Base-by-base conservation (phyloP, 176 grass and related monocot species). In the Eleusine indica region DNA sequence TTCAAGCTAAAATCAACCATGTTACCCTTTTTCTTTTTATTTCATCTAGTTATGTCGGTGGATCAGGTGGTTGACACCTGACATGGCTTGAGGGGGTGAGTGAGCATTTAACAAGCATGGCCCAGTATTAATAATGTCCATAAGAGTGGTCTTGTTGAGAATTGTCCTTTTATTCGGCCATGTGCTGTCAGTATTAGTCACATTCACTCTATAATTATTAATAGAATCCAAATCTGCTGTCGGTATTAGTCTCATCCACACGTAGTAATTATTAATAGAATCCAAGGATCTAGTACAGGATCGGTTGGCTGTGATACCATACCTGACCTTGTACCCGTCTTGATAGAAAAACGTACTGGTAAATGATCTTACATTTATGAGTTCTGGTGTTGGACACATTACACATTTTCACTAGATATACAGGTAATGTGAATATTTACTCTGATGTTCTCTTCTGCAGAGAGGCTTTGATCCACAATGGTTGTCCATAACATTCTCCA, bases 401-500 rank as follows among this genome's bases (percentile, higher is more conserved):
- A 5, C n/a, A 71, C 7, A 58, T 17, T 66, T 66, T 85, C 29
- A 6, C 60, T 42, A 25, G 5, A 60, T 70, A 12, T 60, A 60
- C 30, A 35, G 15, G 14, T 60, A 53, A 6, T 86, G 39, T 32
- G 13, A 51, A 86, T 77, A 61, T 90, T 78, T 62, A 69, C 60
- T 74, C 28, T 80, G 13, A 53, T 89, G 21, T 60, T 66, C 18
- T 72, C 62, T 64, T 90, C 53, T 25, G 17, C 87, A 98, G 96
- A 99, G 93, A 92, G 81, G 68, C 56, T 99, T 94, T 87, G 96
- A 99, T 54, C 86, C 93, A 0, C 93, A 99, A 5, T 99, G 96
- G 96, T 7, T 99, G 44, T 99, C 96, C 0, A 83, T 99, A 56
- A 99, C 93, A 68, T 99, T 99, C 93, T 99, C 96, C 3, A 99